Base-by-base conservation (phyloP, 2,329 filamentous ascomycete species). In the Calycina herbarum region DNA sequence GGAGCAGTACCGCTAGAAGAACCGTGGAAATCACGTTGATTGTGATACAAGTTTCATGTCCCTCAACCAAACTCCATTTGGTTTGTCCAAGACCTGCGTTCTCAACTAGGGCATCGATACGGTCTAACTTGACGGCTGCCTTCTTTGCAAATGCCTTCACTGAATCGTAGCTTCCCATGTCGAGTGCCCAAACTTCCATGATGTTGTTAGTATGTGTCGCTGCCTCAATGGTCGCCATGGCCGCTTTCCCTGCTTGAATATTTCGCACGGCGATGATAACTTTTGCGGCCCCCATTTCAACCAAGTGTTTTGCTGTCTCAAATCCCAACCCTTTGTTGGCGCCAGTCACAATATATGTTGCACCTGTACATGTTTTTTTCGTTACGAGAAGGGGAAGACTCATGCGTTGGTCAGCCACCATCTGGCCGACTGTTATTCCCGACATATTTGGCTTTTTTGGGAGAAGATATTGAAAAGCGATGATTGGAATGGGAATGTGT, bases 261-360 rank as follows among this genome's bases (percentile, higher is more conserved):
- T 71, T 73, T 8, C 81, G 76, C 1, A 81, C 79, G 3, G 73
- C 81, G 31, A 83, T 72, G 27, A 83, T 76, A 2, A 83, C 70
- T 13, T 73, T 77, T 0, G 73, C 71, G 3, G 77, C 67, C 0
- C 77, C 76, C 1, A 79, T 74, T 0, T 57, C 61, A 17, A 79
- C 73, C 1, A 81, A 73, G 51, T 82, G 78, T 0, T 73, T 73
- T 13, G 76, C 75, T 0, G 79, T 74, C 67, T 80, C 80, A 0
- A 79, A 71, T 1, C 80, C 80, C 0, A 83, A 72, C 1, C 81
- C 81, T 4, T 73, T 73, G 64, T 80, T 82, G 56, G 79, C 75
- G n/a, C 80, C 81, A 3, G 67, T 67, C 15, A 68, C 48, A 38
- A 70, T 48, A 10, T 48, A 48, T 20, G 45, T 48, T n/a, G 45